A percentile compares a stretch with the other conserved stretches of the same genome.
These are phyloP conservation scores for Isatis tinctoria DNA, from an alignment of 345 rosid species.

Conservation along the genomic window DNA sequence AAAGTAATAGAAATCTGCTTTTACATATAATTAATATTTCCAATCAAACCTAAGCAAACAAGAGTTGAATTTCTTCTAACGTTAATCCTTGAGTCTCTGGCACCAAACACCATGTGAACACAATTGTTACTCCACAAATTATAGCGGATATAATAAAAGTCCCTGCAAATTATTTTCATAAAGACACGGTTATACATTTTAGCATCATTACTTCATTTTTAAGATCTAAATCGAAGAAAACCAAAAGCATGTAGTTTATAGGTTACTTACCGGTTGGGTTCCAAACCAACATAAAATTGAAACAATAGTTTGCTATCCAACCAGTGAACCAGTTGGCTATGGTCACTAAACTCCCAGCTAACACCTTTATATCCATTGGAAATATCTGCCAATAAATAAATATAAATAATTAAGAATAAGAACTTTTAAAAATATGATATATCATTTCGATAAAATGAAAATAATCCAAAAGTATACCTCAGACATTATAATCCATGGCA, in stretches of 20 bases:
- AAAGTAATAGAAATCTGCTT: not conserved
- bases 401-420: not conserved
- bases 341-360: slow-evolving; percentile 54
- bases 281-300: slow-evolving; percentile 53
- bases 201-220: slow-evolving; percentile 36
- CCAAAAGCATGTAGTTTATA: not conserved
- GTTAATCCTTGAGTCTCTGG: slow-evolving; percentile 51
- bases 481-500: too few relatives aligned
- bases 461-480: slow-evolving; percentile 38
- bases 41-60: slow-evolving; percentile 3
- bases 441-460: not conserved
- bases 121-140: slow-evolving; percentile 26
- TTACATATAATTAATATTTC: not conserved
- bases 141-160: slow-evolving; percentile 35
- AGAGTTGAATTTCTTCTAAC: slow-evolving; percentile 51
- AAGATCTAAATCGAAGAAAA: not conserved
- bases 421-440: not conserved
- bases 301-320: slow-evolving; percentile 44
- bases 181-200: slow-evolving; percentile 27
- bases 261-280: slow-evolving; percentile 41
- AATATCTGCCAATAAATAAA: slow-evolving; percentile 35
- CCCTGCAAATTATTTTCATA: slow-evolving; percentile 28
- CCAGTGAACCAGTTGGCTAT: slow-evolving; percentile 42
- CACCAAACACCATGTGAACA: slow-evolving; percentile 42
- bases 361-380: slow-evolving; percentile 47